phyloP scores from a whole-genome alignment of 106 monocot species.

The Ottelia alismoides region DNA sequence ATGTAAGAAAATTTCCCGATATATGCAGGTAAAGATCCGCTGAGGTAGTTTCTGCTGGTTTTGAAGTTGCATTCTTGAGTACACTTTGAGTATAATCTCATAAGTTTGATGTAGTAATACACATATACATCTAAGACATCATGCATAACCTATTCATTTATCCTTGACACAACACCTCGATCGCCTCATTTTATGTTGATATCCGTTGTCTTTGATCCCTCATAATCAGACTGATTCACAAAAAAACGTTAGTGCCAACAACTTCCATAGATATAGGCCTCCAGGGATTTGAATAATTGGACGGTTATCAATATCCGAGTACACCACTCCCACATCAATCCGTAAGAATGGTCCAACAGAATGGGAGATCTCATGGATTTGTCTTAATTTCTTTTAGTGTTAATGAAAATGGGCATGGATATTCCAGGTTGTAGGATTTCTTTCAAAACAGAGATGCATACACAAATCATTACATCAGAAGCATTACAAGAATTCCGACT shows the following conservation, averaged over 20 bases:
- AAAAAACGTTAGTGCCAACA: constrained; percentile 71
- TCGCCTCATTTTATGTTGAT: no score
- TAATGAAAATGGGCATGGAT: constrained; percentile 73
- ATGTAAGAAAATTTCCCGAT: no score
- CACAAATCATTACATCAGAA: constrained; percentile 25
- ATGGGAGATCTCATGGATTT: constrained; percentile 25
- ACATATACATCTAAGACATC: constrained; percentile 92
- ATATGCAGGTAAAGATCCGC: no score
- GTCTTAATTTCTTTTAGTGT: no score
- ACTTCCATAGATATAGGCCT: constrained; percentile 92
- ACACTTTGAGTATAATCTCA: constrained; percentile 80
- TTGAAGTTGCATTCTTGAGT: constrained; percentile 70
- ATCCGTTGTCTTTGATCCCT: no score
- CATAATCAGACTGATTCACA: constrained; percentile 63
- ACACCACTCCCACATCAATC: constrained; percentile 44
- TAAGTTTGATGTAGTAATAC: constrained; percentile 73
- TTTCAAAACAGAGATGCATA: constrained; percentile 10
- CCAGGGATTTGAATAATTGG: constrained; percentile 60
- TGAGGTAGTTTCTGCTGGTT: constrained; percentile 74
- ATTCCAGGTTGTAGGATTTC: constrained; percentile 67
- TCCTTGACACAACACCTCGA: neutral
- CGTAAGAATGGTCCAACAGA: constrained; percentile 54
- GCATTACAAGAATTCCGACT: constrained; percentile 53
- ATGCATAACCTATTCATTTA: constrained; percentile 53
- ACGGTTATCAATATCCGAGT: constrained; percentile 73